phyloP scores from a whole-genome alignment of 148 eudicot species.

The Rhododendron molle region DNA sequence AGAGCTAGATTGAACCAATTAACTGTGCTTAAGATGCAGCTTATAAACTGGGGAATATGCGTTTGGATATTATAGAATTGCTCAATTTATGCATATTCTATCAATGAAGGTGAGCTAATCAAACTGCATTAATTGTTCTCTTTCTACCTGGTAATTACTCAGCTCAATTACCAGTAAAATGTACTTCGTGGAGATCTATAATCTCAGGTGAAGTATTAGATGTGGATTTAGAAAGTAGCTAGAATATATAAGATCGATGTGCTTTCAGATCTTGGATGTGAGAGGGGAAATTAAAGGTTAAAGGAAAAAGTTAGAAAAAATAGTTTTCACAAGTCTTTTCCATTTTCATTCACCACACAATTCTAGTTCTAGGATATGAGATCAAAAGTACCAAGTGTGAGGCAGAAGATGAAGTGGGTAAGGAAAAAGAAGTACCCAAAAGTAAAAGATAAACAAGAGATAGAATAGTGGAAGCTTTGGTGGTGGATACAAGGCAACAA shows the following conservation, averaged over 20 bases:
- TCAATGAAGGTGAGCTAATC: neutral
- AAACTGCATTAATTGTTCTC: neutral
- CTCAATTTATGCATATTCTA: neutral
- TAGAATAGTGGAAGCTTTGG: slow-evolving; percentile 2
- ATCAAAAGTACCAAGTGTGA: neutral
- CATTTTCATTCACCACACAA: neutral
- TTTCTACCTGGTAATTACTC: neutral
- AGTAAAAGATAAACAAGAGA: neutral
- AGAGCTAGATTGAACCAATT: neutral
- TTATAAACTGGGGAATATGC: neutral
- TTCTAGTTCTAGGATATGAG: neutral
- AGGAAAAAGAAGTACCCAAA: neutral
- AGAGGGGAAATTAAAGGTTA: neutral
- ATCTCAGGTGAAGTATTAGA: neutral
- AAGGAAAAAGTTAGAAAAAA: neutral
- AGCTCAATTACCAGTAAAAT: neutral
- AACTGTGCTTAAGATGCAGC: neutral
- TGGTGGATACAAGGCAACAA: neutral
- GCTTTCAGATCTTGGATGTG: neutral
- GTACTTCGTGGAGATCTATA: neutral
- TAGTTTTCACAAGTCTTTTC: neutral
- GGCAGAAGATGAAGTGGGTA: neutral
- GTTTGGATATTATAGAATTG: neutral
- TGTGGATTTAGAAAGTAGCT: neutral
- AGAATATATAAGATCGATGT: neutral